Base-by-base conservation (phyloP, 1,284 basidiomycete species). In the Tilletiaria anomala region DNA sequence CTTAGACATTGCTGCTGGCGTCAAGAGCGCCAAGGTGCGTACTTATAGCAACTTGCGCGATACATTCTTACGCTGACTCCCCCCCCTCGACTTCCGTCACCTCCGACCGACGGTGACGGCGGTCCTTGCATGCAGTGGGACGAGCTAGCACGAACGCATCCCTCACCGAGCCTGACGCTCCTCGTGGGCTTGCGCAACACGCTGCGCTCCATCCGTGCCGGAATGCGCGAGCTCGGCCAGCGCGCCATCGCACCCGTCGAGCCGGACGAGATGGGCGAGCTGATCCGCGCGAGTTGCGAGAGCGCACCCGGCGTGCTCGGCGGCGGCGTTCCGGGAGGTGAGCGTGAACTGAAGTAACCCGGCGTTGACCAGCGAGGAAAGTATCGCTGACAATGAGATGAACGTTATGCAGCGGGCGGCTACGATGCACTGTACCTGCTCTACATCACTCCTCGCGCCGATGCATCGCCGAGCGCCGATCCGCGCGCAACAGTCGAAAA, bases 351-450 rank as follows among this genome's bases (percentile, higher is more conserved):
- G n/a, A n/a, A n/a, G n/a, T n/a, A n/a, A n/a, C n/a, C n/a, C n/a
- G n/a, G n/a, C n/a, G n/a, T n/a, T n/a, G n/a, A n/a, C n/a, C n/a
- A n/a, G n/a, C n/a, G n/a, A n/a, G n/a, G n/a, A n/a, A n/a, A n/a
- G n/a, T n/a, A n/a, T n/a, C n/a, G n/a, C n/a, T n/a, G n/a, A n/a
- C 12, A 42, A 37, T 44, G 19, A 32, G 42, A 23, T n/a, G n/a
- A n/a, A n/a, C n/a, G n/a, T n/a, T n/a, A n/a, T n/a, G n/a, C n/a
- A 46, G 89, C 93, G 20, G 93, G 93, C 3, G 93, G 93, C 1
- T 97, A 84, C 67, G 93, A 99, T 64, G 93, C 93, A 1, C 76
- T 97, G 42, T 97, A 87, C 82, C 71, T 97, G 6, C 76, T 97
- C 12, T 54, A 58, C 36, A 46, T 66, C 0, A 23, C 33, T 6